Conservation (phyloP, 441 rosid genomes). For the Raphanus hybrid region DNA sequence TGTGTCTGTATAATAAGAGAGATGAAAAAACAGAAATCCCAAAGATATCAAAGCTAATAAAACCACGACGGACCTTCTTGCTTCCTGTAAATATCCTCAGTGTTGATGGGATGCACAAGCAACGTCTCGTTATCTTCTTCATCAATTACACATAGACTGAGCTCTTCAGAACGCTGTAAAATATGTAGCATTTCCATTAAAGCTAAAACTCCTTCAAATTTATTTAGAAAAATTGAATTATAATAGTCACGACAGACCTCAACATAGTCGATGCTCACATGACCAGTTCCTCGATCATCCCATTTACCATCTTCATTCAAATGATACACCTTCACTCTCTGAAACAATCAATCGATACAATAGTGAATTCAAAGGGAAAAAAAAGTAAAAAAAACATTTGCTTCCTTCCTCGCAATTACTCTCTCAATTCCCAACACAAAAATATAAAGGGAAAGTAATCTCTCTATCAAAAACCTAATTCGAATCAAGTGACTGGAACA, state of each 20-base stretch:
- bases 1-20: constrained; percentile 62
- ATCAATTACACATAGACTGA: constrained; percentile 82
- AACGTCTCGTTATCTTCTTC: constrained; percentile 94
- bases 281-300: constrained; percentile 99
- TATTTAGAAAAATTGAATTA: constrained; percentile 12
- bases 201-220: constrained; percentile 9
- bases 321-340: constrained; percentile 98
- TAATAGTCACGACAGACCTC: constrained; percentile 64
- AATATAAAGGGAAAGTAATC: no score
- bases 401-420: no score
- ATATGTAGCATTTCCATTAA: constrained; percentile 30
- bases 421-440: no score
- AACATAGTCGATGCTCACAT: constrained; percentile 83
- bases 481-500: constrained; percentile 9
- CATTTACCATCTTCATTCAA: constrained; percentile 94
- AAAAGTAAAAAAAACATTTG: background rate
- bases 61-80: constrained; percentile 71
- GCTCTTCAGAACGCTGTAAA: constrained; percentile 87
- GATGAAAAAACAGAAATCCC: background rate
- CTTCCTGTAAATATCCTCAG: constrained; percentile 93
- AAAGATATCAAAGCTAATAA: no score
- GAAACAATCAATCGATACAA: background rate
- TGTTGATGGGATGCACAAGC: constrained; percentile 85
- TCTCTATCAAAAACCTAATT: background rate
- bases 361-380: no score